phyloP scores from a whole-genome alignment of 108 stramenopile genomes.

The Skeletonema marinoi region DNA sequence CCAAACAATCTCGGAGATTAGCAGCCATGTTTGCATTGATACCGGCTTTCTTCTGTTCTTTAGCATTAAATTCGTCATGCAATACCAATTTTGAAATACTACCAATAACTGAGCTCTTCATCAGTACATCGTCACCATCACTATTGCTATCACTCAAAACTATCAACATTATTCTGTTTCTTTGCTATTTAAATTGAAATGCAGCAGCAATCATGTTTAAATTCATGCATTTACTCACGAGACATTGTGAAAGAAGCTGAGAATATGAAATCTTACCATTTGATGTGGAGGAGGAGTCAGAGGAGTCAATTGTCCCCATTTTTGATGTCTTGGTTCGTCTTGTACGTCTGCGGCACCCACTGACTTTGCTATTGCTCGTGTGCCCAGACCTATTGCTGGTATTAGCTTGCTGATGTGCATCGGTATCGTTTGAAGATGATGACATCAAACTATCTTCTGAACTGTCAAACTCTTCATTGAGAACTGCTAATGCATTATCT shows the following conservation, averaged over 20 bases:
- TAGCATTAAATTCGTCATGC: neutral
- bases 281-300: neutral
- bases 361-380: neutral
- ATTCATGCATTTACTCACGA: neutral
- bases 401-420: neutral
- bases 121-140: neutral
- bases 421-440: neutral
- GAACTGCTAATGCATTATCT: slow-evolving; percentile 22
- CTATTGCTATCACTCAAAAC: neutral
- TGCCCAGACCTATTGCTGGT: neutral
- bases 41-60: neutral
- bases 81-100: slow-evolving; percentile 24
- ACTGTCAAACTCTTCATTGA: slow-evolving; percentile 30
- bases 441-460: neutral
- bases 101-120: slow-evolving; percentile 12
- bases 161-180: neutral
- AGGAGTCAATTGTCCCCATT: neutral
- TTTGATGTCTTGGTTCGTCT: neutral
- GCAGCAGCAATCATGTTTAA: neutral
- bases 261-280: neutral
- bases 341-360: neutral
- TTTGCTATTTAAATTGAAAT: neutral
- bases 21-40: neutral
- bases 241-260: neutral
- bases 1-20: neutral